These are phyloP conservation scores for Dactylis glomerata DNA, from an alignment of 176 grass and related monocot species.

Conservation along the genomic window DNA sequence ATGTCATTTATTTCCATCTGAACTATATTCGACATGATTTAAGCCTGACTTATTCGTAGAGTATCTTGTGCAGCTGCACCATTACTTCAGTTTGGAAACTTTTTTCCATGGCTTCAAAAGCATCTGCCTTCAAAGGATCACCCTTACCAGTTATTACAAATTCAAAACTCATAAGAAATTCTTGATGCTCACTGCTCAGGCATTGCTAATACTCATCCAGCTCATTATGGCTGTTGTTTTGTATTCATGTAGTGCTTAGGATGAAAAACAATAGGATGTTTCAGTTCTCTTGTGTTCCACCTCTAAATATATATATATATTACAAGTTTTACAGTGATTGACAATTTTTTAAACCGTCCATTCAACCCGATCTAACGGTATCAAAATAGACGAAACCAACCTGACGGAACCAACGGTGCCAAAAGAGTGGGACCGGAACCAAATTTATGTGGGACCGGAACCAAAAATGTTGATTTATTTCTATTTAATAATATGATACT, in stretches of 20 bases:
- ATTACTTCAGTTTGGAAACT: neutral
- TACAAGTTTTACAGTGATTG: no score
- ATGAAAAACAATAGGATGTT: neutral
- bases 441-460: no score
- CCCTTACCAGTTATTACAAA: constrained; percentile 90
- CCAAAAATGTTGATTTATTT: no score
- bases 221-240: constrained; percentile 2
- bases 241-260: neutral
- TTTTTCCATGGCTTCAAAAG: constrained; percentile 57
- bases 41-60: neutral
- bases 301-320: no score
- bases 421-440: no score
- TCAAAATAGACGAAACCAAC: no score
- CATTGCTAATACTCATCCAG: neutral
- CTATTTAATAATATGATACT: no score
- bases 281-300: neutral
- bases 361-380: no score
- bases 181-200: neutral
- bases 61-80: neutral
- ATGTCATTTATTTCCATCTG: neutral
- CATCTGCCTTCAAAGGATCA: constrained; percentile 84
- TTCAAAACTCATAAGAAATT: constrained; percentile 63
- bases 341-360: no score
- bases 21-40: neutral
- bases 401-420: no score